Percentiles rank a stretch among this genome's conserved stretches.
phyloP scores from a whole-genome alignment of 2,329 filamentous ascomycete genomes.

The Pseudogymnoascus sp. region DNA sequence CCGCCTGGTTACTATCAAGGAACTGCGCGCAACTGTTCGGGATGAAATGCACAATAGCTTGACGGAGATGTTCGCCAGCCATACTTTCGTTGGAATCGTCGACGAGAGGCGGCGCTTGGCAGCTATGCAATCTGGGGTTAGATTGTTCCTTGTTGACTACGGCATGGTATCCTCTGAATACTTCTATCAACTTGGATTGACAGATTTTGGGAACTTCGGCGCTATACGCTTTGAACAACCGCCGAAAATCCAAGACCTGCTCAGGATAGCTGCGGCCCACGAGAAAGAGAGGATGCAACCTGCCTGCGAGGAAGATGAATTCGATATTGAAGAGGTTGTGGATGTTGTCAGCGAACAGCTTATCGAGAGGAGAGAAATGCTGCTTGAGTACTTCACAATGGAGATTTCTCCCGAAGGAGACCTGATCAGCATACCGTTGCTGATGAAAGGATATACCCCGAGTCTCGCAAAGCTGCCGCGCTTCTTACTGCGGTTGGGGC shows the following conservation, averaged over 20 bases:
- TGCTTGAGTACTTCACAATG: slow-evolving; percentile 85
- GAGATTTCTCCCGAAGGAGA: slow-evolving; percentile 73
- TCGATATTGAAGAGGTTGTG: slow-evolving; percentile 60
- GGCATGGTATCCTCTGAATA: slow-evolving; percentile 79
- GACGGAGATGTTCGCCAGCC: slow-evolving; percentile 77
- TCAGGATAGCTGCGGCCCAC: slow-evolving; percentile 64
- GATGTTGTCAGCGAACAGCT: slow-evolving; percentile 60
- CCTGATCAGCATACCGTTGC: slow-evolving; percentile 69
- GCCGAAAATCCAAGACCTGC: slow-evolving; percentile 60
- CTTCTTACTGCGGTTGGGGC: slow-evolving; percentile 82
- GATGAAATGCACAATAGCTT: slow-evolving; percentile 76
- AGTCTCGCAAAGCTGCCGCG: slow-evolving; percentile 77
- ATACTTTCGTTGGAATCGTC: slow-evolving; percentile 90
- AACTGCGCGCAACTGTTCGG: slow-evolving; percentile 72
- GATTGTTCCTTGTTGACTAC: slow-evolving; percentile 88
- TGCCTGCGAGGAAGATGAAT: slow-evolving; percentile 37
- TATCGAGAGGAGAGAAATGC: slow-evolving; percentile 72
- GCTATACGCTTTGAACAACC: slow-evolving; percentile 71
- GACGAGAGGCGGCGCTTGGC: slow-evolving; percentile 79
- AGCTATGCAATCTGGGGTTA: slow-evolving; percentile 89
- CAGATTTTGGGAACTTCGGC: slow-evolving; percentile 94
- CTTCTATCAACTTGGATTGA: slow-evolving; percentile 91
- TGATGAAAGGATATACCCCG: slow-evolving; percentile 84
- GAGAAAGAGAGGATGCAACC: slow-evolving; percentile 48
- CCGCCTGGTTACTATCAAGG: slow-evolving; percentile 75